Evolutionary conservation across 2,329 filamentous ascomycete genomes (phyloP).

Genomic region (Purpureocillium lavendulum): DNA sequence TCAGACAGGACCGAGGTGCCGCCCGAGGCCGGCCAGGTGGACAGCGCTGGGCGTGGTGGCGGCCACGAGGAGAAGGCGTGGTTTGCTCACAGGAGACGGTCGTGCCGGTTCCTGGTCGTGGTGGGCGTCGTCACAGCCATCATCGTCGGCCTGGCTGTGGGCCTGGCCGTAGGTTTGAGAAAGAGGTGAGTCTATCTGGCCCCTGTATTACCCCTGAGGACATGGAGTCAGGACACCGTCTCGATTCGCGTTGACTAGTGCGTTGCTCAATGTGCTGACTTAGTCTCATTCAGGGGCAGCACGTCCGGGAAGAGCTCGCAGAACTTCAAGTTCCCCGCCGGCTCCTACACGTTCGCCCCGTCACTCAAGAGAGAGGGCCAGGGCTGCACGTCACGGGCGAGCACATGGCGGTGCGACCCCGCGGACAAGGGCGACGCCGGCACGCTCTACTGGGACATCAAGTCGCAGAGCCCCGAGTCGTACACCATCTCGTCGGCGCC

Average conservation of each 20-base stretch:
- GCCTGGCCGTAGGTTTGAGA: slow-evolving; percentile 29
- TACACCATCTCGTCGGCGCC: slow-evolving; percentile 43
- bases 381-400: slow-evolving; percentile 48
- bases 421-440: slow-evolving; percentile 34
- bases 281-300: too few relatives aligned
- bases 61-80: slow-evolving; percentile 7
- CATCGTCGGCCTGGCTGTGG: slow-evolving; percentile 27
- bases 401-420: slow-evolving; percentile 56
- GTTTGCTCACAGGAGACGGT: slow-evolving; percentile 13
- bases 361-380: slow-evolving; percentile 44
- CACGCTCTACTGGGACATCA: slow-evolving; percentile 56
- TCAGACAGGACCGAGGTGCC: slow-evolving; percentile 7
- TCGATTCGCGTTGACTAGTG: too few relatives aligned
- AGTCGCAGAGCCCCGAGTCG: slow-evolving; percentile 23
- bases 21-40: background rate
- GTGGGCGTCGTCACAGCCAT: slow-evolving; percentile 19
- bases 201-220: too few relatives aligned
- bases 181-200: slow-evolving; percentile 19
- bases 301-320: too few relatives aligned
- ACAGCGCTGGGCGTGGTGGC: slow-evolving; percentile 1
- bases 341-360: slow-evolving; percentile 53
- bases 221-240: too few relatives aligned
- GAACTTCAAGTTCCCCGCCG: slow-evolving; percentile 43
- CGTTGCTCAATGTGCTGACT: too few relatives aligned
- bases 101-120: slow-evolving; percentile 23